Conservation (phyloP, 1,139 yeast species). For the Pichia sorboxylosa region DNA sequence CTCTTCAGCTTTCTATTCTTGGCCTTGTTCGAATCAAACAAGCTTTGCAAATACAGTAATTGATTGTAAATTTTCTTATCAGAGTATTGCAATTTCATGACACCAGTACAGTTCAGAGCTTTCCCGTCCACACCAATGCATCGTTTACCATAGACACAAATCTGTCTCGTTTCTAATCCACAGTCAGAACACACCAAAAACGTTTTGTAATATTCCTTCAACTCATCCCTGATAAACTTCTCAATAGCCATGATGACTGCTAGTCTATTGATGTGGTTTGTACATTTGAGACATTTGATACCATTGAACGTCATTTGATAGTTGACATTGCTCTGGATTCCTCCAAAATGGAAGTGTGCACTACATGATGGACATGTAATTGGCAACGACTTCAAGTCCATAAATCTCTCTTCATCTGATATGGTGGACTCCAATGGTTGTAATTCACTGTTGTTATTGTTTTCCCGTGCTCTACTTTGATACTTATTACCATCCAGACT, state of each 20-base stretch:
- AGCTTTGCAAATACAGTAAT: slow-evolving; percentile 60
- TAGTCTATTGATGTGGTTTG: slow-evolving; percentile 36
- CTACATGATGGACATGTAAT: slow-evolving; percentile 55
- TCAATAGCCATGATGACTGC: slow-evolving; percentile 66
- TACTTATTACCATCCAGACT: slow-evolving; percentile 68
- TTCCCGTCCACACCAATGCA: slow-evolving; percentile 61
- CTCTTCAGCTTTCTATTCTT: slow-evolving; percentile 46
- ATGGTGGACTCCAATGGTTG: slow-evolving; percentile 75
- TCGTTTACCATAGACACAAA: slow-evolving; percentile 80
- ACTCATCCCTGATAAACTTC: slow-evolving; percentile 51
- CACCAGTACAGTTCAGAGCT: slow-evolving; percentile 69
- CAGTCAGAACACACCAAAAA: slow-evolving; percentile 88
- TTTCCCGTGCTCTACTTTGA: slow-evolving; percentile 32
- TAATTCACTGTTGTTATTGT: slow-evolving; percentile 33
- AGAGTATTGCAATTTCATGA: slow-evolving; percentile 65
- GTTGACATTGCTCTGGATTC: slow-evolving; percentile 51
- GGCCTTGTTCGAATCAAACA: slow-evolving; percentile 78
- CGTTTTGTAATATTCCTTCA: slow-evolving; percentile 71
- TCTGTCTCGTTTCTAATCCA: slow-evolving; percentile 69
- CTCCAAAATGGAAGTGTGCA: slow-evolving; percentile 53
- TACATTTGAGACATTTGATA: slow-evolving; percentile 56
- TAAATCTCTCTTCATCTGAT: slow-evolving; percentile 73
- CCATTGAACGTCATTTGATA: slow-evolving; percentile 59
- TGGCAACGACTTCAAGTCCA: slow-evolving; percentile 43
- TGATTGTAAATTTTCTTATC: slow-evolving; percentile 84